A percentile compares a stretch with the other conserved stretches of the same genome.
phyloP scores from a whole-genome alignment of 208 protist species.

The Crithidia expoeki region DNA sequence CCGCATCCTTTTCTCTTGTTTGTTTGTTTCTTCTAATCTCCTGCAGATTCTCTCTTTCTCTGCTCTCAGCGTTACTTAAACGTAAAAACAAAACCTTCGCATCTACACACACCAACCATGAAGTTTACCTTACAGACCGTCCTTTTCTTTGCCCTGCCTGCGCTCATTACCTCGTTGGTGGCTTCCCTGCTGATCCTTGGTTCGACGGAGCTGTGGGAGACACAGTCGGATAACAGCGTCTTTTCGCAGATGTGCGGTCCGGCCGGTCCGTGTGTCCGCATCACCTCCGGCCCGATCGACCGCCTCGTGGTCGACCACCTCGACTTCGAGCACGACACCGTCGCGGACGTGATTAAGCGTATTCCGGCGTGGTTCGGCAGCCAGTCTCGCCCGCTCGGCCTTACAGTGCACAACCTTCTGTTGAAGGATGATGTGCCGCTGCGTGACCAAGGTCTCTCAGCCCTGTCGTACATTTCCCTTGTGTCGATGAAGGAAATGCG shows the following conservation, averaged over 20 bases:
- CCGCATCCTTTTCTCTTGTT: too few species aligned
- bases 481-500: conserved; percentile 27
- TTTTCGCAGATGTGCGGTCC: conserved; percentile 6
- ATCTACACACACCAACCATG: conserved; percentile 9
- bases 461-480: conserved; percentile 15
- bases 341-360: conserved; percentile 34
- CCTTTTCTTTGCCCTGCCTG: conserved; percentile 12
- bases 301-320: conserved; percentile 25
- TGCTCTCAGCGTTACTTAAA: too few species aligned
- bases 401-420: conserved; percentile 29
- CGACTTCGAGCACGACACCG: conserved; percentile 35
- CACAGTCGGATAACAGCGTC: conserved; percentile 1
- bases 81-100: neutral
- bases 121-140: conserved; percentile 13
- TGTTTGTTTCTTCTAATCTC: too few species aligned
- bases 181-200: conserved; percentile 8
- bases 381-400: conserved; percentile 30
- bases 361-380: conserved; percentile 46
- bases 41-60: too few species aligned
- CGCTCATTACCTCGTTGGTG: neutral
- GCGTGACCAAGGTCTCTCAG: conserved; percentile 31
- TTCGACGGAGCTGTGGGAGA: conserved; percentile 15
- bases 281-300: conserved; percentile 25
- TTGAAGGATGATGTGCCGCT: conserved; percentile 30
- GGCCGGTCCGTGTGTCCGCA: conserved; percentile 10